Percentiles rank a stretch among this genome's conserved stretches.
Conservation (phyloP, 192 early-diverging fungal genomes). For the Neocallimastix lanati region DNA sequence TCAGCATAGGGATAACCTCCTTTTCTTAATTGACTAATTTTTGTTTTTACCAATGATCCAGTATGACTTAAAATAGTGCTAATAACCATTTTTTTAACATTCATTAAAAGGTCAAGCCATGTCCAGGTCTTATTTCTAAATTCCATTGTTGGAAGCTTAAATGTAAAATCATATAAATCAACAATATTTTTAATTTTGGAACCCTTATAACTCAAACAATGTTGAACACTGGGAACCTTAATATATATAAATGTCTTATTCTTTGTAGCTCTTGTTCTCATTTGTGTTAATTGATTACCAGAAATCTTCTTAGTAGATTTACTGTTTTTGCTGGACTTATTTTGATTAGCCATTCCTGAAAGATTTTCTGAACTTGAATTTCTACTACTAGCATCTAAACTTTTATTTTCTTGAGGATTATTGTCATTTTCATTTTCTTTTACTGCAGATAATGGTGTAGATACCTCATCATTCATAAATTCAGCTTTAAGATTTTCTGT, state of each 20-base stretch:
- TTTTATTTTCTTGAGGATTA: not conserved
- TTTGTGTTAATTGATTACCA: slow-evolving; percentile 45
- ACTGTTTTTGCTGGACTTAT: slow-evolving; percentile 1
- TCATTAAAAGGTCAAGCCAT: slow-evolving; percentile 50
- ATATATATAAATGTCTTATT: slow-evolving; percentile 84
- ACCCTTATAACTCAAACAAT: slow-evolving; percentile 75
- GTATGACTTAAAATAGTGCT: not conserved
- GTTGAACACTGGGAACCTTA: slow-evolving; percentile 59
- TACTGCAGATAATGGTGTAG: slow-evolving; percentile 10
- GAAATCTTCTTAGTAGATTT: slow-evolving; percentile 28
- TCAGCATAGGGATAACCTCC: not conserved
- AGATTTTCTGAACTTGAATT: not conserved
- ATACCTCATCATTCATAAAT: slow-evolving; percentile 12
- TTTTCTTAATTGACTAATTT: not conserved
- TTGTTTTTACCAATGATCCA: not conserved
- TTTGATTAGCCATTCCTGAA: not conserved
- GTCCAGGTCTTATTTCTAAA: slow-evolving; percentile 70
- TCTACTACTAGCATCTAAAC: not conserved
- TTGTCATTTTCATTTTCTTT: not conserved
- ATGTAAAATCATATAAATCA: slow-evolving; percentile 54
- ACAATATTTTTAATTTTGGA: slow-evolving; percentile 58
- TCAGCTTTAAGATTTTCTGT: slow-evolving; percentile 11
- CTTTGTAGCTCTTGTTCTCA: slow-evolving; percentile 67
- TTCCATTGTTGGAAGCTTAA: slow-evolving; percentile 53
- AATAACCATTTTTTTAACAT: slow-evolving; percentile 31